Evolutionary conservation across 2,329 filamentous ascomycete species (phyloP).

Genomic region (Aspergillus persii): DNA sequence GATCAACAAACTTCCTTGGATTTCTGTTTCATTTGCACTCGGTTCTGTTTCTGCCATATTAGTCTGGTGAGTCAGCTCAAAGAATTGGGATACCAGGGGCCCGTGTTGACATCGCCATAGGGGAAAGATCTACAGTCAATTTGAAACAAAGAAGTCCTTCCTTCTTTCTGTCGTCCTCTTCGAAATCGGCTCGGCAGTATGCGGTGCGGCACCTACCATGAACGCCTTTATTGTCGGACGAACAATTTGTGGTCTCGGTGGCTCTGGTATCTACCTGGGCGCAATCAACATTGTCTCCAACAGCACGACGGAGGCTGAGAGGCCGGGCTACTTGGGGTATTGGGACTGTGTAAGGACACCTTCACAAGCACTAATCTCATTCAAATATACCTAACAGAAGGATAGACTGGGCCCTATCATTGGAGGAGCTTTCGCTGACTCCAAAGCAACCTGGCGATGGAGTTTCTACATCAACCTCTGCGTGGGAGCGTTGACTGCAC

Average conservation of each 20-base stretch:
- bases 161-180: slow-evolving; percentile 24
- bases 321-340: slow-evolving; percentile 33
- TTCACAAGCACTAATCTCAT: slow-evolving; percentile 6
- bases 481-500: slow-evolving; percentile 38
- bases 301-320: slow-evolving; percentile 24
- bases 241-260: slow-evolving; percentile 35
- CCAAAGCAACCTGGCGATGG: slow-evolving; percentile 28
- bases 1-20: slow-evolving; percentile 42
- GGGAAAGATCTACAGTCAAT: slow-evolving; percentile 42
- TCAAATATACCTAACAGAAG: slow-evolving; percentile 26
- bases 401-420: slow-evolving; percentile 28
- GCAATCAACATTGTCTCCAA: slow-evolving; percentile 20
- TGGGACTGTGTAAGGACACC: slow-evolving; percentile 22
- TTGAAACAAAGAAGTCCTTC: slow-evolving; percentile 47
- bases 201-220: slow-evolving; percentile 47
- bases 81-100: not conserved
- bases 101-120: slow-evolving; percentile 24
- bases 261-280: slow-evolving; percentile 33
- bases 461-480: slow-evolving; percentile 52
- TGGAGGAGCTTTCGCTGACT: slow-evolving; percentile 12
- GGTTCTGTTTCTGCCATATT: slow-evolving; percentile 28
- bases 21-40: slow-evolving; percentile 40
- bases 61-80: not conserved
- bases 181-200: slow-evolving; percentile 36
- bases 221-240: slow-evolving; percentile 47